Evolutionary conservation across 345 rosid species (phyloP).

Genomic region (Citrus hindsii): DNA sequence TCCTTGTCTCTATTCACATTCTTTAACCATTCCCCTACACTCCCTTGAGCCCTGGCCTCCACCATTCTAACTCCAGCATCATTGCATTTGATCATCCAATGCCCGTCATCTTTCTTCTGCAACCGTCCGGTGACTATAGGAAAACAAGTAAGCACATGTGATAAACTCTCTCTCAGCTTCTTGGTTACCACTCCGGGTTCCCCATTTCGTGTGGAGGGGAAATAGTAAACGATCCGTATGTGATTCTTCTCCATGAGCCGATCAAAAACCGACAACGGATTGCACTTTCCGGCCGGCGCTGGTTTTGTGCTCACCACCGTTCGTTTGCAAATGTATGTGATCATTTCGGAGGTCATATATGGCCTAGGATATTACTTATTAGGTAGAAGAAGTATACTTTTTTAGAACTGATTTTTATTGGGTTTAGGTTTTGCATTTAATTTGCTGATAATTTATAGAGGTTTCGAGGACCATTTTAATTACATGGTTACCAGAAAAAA

Average conservation of each 20-base stretch:
- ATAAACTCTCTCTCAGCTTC: conserved; percentile 45
- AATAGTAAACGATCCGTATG: conserved; percentile 52
- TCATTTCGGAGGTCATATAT: conserved; percentile 24
- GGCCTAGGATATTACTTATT: no score
- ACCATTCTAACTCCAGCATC: conserved; percentile 70
- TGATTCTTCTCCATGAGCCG: conserved; percentile 59
- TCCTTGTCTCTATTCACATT: conserved; percentile 54
- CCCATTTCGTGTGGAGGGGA: conserved; percentile 13
- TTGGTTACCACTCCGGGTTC: conserved; percentile 40
- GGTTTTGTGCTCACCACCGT: conserved; percentile 69
- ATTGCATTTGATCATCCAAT: conserved; percentile 67
- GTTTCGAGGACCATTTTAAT: neutral
- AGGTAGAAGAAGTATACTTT: neutral
- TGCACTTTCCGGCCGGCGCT: conserved; percentile 34
- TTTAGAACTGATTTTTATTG: neutral
- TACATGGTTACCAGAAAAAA: conserved; percentile 15
- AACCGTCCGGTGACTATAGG: conserved; percentile 59
- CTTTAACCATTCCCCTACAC: conserved; percentile 57
- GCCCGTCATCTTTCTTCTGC: conserved; percentile 24
- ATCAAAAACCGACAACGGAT: conserved; percentile 53
- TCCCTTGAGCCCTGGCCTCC: conserved; percentile 55
- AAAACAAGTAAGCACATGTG: conserved; percentile 42
- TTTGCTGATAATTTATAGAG: neutral
- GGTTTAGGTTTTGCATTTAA: neutral
- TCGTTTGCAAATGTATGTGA: conserved; percentile 48